Percentiles rank a stretch among this genome's conserved stretches.
phyloP scores from a whole-genome alignment of 176 grass and related monocot genomes.

The Thinopyrum elongatum region DNA sequence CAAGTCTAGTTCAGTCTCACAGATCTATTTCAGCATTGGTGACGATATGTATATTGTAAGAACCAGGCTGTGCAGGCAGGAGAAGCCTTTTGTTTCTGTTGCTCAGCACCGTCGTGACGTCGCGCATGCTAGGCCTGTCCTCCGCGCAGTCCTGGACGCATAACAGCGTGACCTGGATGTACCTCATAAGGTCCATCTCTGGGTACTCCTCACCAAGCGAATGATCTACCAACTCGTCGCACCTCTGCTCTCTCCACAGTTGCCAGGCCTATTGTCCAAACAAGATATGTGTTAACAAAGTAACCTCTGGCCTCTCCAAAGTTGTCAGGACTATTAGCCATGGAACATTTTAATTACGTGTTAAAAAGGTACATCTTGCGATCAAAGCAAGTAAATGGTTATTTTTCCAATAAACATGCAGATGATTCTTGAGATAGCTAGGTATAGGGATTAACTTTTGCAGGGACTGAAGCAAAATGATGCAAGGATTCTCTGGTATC shows the following conservation, averaged over 20 bases:
- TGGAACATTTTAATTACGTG: no score
- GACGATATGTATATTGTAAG: not conserved
- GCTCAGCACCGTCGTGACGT: not conserved
- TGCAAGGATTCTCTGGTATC: not conserved
- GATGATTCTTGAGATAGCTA: not conserved
- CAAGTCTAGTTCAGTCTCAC: not conserved
- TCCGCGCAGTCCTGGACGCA: not conserved
- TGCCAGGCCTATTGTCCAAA: not conserved
- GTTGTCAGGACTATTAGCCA: no score
- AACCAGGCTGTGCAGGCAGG: not conserved
- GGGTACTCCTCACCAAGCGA: not conserved
- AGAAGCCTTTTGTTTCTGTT: not conserved
- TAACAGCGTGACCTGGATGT: not conserved
- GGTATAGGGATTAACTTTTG: not conserved
- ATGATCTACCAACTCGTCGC: not conserved
- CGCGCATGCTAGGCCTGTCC: slow-evolving; percentile 12
- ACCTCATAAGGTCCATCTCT: slow-evolving; percentile 2
- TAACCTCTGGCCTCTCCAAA: no score
- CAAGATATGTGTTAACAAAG: not conserved
- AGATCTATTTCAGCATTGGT: not conserved
- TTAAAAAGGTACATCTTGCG: no score
- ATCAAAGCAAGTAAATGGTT: not conserved
- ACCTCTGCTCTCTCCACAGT: slow-evolving; percentile 1
- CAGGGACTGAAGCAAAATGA: not conserved
- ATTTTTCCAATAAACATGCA: not conserved